Base-by-base conservation (phyloP, 2,329 filamentous ascomycete genomes). In the Aspergillus costaricaensis region DNA sequence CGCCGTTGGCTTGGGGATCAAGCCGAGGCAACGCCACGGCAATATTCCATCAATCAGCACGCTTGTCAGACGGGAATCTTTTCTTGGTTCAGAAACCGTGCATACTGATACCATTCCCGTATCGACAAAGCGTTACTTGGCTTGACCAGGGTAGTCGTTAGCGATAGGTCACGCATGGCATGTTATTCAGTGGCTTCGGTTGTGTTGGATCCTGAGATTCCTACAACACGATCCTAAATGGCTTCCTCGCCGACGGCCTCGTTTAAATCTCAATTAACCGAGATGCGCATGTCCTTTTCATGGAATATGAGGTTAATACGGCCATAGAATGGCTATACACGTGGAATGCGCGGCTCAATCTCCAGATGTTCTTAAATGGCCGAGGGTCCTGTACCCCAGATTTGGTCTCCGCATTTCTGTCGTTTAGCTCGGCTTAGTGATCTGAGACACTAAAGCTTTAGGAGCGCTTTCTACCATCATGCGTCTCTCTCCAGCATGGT, bases 401-500 rank as follows among this genome's bases (percentile, higher is more conserved):
- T 58, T 48, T 27, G 54, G 48, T 56, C 66, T 60, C 62, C 66
- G 53, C 66, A 63, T 48, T 62, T 66, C 59, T 60, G 32, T 15
- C 58, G 2, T 36, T 36, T 49, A 48, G 58, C 36, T 56, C 19
- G 17, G 39, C 30, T 36, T 44, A 55, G 43, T 55, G 53, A 47
- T 47, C 39, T 2, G 25, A 36, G n/a, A 9, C 41, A 47, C 17
- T 36, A 25, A 23, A 32, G 41, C 39, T 5, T 30, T 19, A 27
- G 25, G 17, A 27, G 12, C 21, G n/a, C 41, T 47, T 43, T 19
- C 15, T n/a, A 30, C 59, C 71, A 76, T 55, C 65, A 86, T 85
- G 83, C 80, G 77, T 70, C 72, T 86, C 57, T 81, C 83, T 64
- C 84, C 84, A 25, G 83, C 85, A 68, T 83, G 80, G 79, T 86